A percentile compares a stretch with the other conserved stretches of the same genome.
phyloP scores from a whole-genome alignment of 139 green algal genomes.

The Volvox africanus region DNA sequence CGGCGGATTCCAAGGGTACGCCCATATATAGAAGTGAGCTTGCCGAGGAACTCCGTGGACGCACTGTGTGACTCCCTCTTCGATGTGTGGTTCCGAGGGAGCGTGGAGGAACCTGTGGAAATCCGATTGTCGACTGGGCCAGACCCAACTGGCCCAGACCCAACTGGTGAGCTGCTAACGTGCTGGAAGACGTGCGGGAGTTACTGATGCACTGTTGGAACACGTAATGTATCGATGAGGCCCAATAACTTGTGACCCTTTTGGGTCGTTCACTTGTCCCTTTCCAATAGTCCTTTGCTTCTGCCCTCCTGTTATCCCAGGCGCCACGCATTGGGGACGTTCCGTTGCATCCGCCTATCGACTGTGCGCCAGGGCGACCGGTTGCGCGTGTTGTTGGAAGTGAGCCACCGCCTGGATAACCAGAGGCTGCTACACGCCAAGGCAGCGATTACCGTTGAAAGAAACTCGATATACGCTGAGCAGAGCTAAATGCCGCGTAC shows the following conservation, averaged over 20 bases:
- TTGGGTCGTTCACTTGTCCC: too few relatives aligned
- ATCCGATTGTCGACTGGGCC: constrained; percentile 90
- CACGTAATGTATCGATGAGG: too few relatives aligned
- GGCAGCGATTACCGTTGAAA: constrained; percentile 52
- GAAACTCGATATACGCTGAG: constrained; percentile 44
- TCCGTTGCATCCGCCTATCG: constrained; percentile 82
- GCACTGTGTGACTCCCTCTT: constrained; percentile 93
- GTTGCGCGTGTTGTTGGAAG: constrained; percentile 69
- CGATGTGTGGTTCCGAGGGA: constrained; percentile 76
- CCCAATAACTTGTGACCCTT: too few relatives aligned
- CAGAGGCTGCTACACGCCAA: constrained; percentile 85
- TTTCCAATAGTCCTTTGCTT: neutral
- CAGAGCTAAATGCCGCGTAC: constrained; percentile 45
- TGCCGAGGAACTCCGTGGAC: constrained; percentile 66
- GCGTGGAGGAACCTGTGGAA: constrained; percentile 72
- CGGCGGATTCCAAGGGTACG: too few relatives aligned
- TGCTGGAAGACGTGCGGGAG: too few relatives aligned
- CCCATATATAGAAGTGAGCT: too few relatives aligned
- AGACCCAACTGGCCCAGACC: too few relatives aligned
- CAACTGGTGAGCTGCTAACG: constrained; percentile 56
- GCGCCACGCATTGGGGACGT: constrained; percentile 97
- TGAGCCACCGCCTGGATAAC: constrained; percentile 83
- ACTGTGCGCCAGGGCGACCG: constrained; percentile 70
- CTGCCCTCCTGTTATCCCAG: constrained; percentile 9
- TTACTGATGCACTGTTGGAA: too few relatives aligned